Evolutionary conservation across 208 protist genomes (phyloP).

Genomic region (Leishmania martiniquensis): DNA sequence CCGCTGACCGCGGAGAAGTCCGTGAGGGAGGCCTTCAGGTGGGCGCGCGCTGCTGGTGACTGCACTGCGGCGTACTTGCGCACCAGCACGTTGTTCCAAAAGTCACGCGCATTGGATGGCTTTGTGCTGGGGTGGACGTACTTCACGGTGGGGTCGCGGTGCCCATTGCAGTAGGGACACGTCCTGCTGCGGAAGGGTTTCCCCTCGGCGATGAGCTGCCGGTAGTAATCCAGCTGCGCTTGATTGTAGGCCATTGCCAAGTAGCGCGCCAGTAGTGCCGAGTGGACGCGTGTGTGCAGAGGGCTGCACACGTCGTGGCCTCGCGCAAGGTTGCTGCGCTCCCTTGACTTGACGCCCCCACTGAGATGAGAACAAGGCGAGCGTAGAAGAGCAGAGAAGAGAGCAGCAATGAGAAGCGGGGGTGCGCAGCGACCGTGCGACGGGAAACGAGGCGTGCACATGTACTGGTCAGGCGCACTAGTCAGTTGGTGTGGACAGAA

Average conservation of each 20-base stretch:
- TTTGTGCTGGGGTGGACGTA: conserved; percentile 72
- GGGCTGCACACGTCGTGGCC: neutral
- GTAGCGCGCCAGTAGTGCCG: neutral
- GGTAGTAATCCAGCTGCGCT: conserved; percentile 27
- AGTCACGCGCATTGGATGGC: conserved; percentile 48
- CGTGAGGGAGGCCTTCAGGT: conserved; percentile 9
- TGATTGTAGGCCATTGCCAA: conserved; percentile 45
- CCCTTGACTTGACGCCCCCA: neutral
- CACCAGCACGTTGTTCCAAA: conserved; percentile 67
- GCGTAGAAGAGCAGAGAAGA: neutral
- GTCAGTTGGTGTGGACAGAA: neutral
- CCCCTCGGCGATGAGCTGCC: conserved; percentile 13
- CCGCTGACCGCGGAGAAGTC: neutral
- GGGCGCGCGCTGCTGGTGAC: conserved; percentile 18
- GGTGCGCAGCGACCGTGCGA: neutral
- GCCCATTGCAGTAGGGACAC: conserved; percentile 78
- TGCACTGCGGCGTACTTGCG: conserved; percentile 50
- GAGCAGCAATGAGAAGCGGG: neutral
- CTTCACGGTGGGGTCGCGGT: conserved; percentile 53
- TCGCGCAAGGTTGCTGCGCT: neutral
- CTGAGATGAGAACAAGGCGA: neutral
- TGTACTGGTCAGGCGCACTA: neutral
- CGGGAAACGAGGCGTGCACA: neutral
- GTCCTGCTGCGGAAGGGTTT: conserved; percentile 42
- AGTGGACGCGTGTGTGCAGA: neutral